Base-by-base conservation (phyloP, 139 green algal species). In the Chlorella sorokiniana region DNA sequence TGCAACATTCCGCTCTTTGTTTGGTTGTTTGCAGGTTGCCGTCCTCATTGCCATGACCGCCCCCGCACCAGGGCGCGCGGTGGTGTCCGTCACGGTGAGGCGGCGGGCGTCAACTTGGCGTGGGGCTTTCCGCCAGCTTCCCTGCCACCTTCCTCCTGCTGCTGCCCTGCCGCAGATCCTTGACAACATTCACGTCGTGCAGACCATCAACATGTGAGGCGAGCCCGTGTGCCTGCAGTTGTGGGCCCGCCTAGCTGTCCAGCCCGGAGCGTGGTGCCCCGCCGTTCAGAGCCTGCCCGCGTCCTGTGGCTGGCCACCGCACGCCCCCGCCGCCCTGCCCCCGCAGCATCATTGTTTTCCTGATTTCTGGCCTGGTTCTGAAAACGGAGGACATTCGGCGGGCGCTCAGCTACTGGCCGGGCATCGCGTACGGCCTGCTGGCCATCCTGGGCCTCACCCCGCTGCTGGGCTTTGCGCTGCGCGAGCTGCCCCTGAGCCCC, bases 341-440 rank as follows among this genome's bases (percentile, higher is more conserved):
- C 61, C 23, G 23, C 11, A 4, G 25, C 31, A 62, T 62, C 70
- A 63, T 88, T 4, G 90, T 96, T 0, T 71, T 94, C 78, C 81
- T 96, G 64, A 92, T 95, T 29, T 95, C 92, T 31, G 93, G 93
- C 64, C 69, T 95, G 0, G 93, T 89, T 0, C 84, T 95, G 33
- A 89, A 94, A 38, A 93, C 90, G 0, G 80, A 79, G 5, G 90
- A 96, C 75, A 75, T 94, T 6, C 86, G 89, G 23, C 35, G 52
- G 10, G 89, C 90, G 2, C n/a, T 92, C 40, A 86, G 84, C 62
- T 79, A 84, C n/a, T 90, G 85, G 61, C 86, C 73, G 54, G 88
- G 81, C 31, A 48, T 92, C 20, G 18, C 87, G 1, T 72, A 51
- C 5, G 65, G 65, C 38, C 33, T 93, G 1, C 51, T 88, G 4